Evolutionary conservation across 345 rosid genomes (phyloP), one percentile per base, ranked within the genome.

Genomic region (Citrus sinensis): DNA sequence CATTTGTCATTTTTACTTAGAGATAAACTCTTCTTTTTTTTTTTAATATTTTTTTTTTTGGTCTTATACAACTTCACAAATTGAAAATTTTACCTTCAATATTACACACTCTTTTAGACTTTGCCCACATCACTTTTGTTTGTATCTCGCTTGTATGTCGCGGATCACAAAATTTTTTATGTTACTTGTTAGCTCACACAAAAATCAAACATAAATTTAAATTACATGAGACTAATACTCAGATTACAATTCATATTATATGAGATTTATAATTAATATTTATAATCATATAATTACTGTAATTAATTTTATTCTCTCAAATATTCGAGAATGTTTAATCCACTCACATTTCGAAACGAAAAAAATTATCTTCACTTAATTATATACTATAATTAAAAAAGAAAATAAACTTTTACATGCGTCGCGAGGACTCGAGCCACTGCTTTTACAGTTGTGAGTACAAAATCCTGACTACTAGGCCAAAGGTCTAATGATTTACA

Each of bases 351-450:
- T 34, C 6, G 4, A 34, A 34, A 34, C 0, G 0, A 34, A 5
- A 0, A 34, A 34, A 0, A 34, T 0, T 34, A 5, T 34, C 0
- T 34, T 34, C 1, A 34, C 1, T 34, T 5, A 34, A 34, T 34
- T 34, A 5, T 34, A 5, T 34, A 34, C 1, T 0, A 34, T 34
- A 34, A 34, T 34, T 34, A 34, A 34, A 0, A 5, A 34, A 0
- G 0, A 32, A 34, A 34, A 34, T 4, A 34, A 34, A 0, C 0
- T 0, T 0, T 34, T 4, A 34, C 1, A 34, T 5, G 6, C 4
- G 5, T 32, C 0, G 0, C 0, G 5, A 0, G 0, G 0, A 0
- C 34, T 32, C 0, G 0, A 32, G 4, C 0, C 5, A 32, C 5
- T 4, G 0, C 0, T 0, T 32, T 32, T 0, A 32, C 0, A 0